These are phyloP conservation scores for Rhododendron simsii DNA, from an alignment of 148 eudicot species.

Conservation along the genomic window DNA sequence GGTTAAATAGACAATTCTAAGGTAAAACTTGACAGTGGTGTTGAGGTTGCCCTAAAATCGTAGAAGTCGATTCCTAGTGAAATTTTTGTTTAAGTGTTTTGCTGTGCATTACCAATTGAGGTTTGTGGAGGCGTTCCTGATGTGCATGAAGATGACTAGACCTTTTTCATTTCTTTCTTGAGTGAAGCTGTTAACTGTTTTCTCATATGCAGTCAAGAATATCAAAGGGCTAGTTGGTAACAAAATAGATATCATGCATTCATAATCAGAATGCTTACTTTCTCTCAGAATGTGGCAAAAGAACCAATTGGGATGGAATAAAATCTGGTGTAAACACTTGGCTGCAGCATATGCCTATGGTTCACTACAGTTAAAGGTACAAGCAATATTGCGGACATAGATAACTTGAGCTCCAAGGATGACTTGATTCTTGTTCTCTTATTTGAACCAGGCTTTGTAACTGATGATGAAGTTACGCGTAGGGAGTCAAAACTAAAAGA, in stretches of 20 bases:
- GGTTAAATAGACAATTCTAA: neutral
- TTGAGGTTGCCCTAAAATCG: neutral
- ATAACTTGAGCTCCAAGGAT: neutral
- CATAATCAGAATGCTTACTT: neutral
- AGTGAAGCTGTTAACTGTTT: neutral
- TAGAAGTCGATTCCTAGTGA: neutral
- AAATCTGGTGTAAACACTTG: neutral
- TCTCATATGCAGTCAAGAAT: neutral
- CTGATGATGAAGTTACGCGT: slow-evolving; percentile 70
- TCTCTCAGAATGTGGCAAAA: neutral
- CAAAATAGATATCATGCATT: neutral
- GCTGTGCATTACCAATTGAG: neutral
- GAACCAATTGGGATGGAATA: neutral
- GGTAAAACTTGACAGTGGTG: neutral
- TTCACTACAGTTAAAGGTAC: neutral
- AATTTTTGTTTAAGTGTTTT: neutral
- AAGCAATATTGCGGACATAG: neutral
- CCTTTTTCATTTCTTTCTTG: neutral
- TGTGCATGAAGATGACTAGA: neutral
- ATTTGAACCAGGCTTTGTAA: slow-evolving; percentile 62
- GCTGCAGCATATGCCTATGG: neutral
- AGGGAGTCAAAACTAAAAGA: slow-evolving; percentile 58
- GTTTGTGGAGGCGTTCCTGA: neutral
- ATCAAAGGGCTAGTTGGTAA: neutral
- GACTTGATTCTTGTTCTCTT: neutral